phyloP scores from a whole-genome alignment of 2,329 filamentous ascomycete species.

The Ophiostoma ips region DNA sequence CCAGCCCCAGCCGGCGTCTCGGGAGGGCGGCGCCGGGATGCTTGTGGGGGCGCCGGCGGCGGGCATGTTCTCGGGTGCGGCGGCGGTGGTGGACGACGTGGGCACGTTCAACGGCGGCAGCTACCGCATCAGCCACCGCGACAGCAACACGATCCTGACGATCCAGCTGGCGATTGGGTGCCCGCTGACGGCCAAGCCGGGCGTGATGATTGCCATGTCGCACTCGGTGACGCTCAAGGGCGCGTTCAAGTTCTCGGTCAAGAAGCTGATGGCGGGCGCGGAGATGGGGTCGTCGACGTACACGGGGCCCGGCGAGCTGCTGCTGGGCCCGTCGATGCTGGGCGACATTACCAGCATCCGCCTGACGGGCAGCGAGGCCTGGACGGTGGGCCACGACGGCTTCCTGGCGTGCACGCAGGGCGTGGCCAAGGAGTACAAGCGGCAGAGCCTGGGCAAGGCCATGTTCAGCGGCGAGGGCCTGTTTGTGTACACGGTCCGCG shows the following conservation, averaged over 20 bases:
- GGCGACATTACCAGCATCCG: conserved; percentile 78
- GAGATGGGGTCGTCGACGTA: conserved; percentile 68
- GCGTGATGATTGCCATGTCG: conserved; percentile 91
- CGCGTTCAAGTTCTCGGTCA: conserved; percentile 70
- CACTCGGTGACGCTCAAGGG: conserved; percentile 76
- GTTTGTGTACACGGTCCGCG: conserved; percentile 77
- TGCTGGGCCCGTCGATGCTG: conserved; percentile 65
- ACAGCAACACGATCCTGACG: conserved; percentile 80
- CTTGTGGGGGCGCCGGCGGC: conserved; percentile 27
- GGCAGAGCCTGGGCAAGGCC: conserved; percentile 73
- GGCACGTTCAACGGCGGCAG: conserved; percentile 96
- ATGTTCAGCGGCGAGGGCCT: conserved; percentile 90
- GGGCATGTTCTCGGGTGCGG: conserved; percentile 49
- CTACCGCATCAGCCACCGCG: conserved; percentile 83
- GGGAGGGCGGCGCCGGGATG: conserved; percentile 20
- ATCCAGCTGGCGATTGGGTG: conserved; percentile 82
- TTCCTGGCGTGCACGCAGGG: conserved; percentile 78
- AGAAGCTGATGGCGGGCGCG: conserved; percentile 75
- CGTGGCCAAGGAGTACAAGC: conserved; percentile 77
- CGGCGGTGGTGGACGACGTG: conserved; percentile 60
- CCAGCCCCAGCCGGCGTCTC: conserved; percentile 16
- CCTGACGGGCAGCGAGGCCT: conserved; percentile 56
- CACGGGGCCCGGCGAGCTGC: conserved; percentile 79
- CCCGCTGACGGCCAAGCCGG: conserved; percentile 67
- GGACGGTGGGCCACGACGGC: conserved; percentile 76